Base-by-base conservation (phyloP, 352 stramenopile genomes). In the Globisporangium acanthophoron region DNA sequence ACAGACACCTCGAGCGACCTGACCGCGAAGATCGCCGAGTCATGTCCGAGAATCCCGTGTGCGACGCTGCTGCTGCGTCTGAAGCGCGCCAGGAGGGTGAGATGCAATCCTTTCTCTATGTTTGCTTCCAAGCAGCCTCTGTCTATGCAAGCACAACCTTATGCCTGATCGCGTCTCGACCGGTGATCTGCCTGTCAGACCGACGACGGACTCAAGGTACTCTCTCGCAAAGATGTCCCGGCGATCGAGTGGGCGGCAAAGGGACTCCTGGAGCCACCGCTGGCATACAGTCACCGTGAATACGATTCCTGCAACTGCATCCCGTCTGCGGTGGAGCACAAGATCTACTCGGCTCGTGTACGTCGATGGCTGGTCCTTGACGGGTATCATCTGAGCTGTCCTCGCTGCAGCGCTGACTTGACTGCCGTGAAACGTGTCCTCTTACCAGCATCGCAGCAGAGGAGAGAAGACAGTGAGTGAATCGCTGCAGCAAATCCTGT, bases 31-130 rank as follows among this genome's bases (percentile, higher is more conserved):
- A 64, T 62, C 4, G 68, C 80, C 15, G 71, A 76, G 0, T 44
- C 45, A 2, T 78, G 74, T n/a, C 65, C 71, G 33, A 70, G 70
- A 53, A 58, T 96, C 15, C 82, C 87, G 8, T 96, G 89, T 58
- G 78, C 84, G 7, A 96, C 86, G 3, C 18, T 97, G 9, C 49
- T 96, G 46, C 52, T 96, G 18, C 78, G 89, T 43, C 62, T 96
- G 13, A 67, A 64, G 40, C 70, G 50, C 20, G 85, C 83, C 7
- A 74, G 67, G 18, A 67, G 64, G 61, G 80, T 87, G 68, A 27
- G 65, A 29, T 44, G 39, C 24, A 35, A 27, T 48, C n/a, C 27
- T 53, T 21, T 52, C 33, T 2, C 45, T 39, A 35, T 33, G 9
- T 43, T 27, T 54, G 5, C 33, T 37, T 37, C 33, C 0, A 37